These are phyloP conservation scores for Sarcocystis neurona DNA, from an alignment of 169 alveolate genomes.

Conservation along the genomic window DNA sequence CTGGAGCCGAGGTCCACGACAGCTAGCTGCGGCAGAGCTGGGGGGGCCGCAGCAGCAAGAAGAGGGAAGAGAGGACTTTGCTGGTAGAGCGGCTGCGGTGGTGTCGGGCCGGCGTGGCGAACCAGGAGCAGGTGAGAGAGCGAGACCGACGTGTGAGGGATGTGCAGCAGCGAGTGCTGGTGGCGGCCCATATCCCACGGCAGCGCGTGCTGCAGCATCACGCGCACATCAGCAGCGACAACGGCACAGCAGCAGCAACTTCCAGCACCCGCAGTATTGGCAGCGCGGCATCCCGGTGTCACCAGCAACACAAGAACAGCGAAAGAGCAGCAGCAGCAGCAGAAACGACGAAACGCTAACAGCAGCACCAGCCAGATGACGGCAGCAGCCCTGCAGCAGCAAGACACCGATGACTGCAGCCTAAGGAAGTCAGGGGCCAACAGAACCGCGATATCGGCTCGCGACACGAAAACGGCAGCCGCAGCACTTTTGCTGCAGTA, in stretches of 20 bases:
- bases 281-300: too few species aligned
- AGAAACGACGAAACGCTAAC: not conserved
- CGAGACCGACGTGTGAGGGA: slow-evolving; percentile 90
- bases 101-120: slow-evolving; percentile 69
- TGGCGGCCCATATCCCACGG: slow-evolving; percentile 93
- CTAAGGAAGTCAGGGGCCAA: not conserved
- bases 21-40: too few species aligned
- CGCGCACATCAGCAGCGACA: slow-evolving; percentile 32
- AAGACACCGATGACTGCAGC: not conserved
- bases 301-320: too few species aligned
- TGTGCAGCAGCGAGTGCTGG: slow-evolving; percentile 81
- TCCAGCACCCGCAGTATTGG: too few species aligned
- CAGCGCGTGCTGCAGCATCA: slow-evolving; percentile 71
- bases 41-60: too few species aligned
- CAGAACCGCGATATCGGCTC: not conserved
- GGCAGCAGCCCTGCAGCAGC: slow-evolving; percentile 7
- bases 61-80: too few species aligned
- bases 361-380: not conserved
- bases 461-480: not conserved
- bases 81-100: too few species aligned
- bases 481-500: not conserved
- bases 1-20: slow-evolving; percentile 87
- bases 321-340: too few species aligned
- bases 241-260: not conserved
- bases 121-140: slow-evolving; percentile 83